phyloP scores from a whole-genome alignment of 2,329 filamentous ascomycete species.

The Verticillium dahliae region DNA sequence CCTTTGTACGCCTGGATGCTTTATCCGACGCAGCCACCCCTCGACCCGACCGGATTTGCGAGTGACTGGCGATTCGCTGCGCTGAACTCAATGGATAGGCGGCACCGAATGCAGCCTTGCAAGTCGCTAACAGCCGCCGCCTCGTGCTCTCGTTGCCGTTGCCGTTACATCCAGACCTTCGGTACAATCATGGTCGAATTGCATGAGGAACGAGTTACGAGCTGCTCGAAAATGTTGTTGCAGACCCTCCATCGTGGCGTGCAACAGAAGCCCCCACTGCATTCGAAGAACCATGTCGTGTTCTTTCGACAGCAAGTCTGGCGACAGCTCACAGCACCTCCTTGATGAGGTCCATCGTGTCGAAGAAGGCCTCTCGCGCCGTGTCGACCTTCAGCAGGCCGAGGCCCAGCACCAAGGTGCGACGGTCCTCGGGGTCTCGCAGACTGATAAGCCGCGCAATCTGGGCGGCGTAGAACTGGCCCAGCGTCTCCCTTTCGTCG shows the following conservation, averaged over 20 bases:
- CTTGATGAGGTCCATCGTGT: conserved; percentile 56
- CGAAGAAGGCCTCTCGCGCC: conserved; percentile 54
- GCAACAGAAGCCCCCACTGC: neutral
- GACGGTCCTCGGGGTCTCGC: conserved; percentile 57
- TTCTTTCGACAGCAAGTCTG: neutral
- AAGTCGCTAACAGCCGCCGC: neutral
- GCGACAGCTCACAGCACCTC: conserved; percentile 40
- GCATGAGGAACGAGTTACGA: no score
- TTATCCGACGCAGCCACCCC: neutral
- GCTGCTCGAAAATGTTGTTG: no score
- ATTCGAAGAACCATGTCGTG: neutral
- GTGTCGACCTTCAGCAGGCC: conserved; percentile 46
- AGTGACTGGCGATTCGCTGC: neutral
- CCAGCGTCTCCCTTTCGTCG: conserved; percentile 71
- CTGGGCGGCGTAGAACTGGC: conserved; percentile 84
- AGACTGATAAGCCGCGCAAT: conserved; percentile 74
- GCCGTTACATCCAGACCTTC: neutral
- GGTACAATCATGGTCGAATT: neutral
- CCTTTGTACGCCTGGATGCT: neutral
- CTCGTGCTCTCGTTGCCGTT: neutral
- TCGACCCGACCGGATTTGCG: neutral
- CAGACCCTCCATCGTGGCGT: no score
- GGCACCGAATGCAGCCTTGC: neutral
- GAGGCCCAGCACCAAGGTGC: conserved; percentile 56
- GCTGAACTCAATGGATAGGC: neutral